phyloP scores from a whole-genome alignment of 768 basidiomycete genomes.

The Strobilomyces dryophilus region DNA sequence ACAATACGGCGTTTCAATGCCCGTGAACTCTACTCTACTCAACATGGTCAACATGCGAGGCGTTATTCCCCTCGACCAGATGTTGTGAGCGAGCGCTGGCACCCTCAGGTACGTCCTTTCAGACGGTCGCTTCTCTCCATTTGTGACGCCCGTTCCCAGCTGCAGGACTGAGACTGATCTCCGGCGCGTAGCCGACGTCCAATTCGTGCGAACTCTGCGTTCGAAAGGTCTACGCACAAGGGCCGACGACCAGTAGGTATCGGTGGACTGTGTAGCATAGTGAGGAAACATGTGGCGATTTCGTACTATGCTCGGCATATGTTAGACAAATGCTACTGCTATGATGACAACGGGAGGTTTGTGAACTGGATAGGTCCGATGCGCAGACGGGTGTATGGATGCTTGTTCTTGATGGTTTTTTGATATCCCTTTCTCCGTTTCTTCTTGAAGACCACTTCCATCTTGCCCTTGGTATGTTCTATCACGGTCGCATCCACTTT shows the following conservation, averaged over 20 bases:
- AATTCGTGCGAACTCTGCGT: neutral
- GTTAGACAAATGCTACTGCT: neutral
- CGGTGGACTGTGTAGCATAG: neutral
- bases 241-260: neutral
- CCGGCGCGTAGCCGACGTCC: neutral
- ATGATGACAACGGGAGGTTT: slow-evolving; percentile 29
- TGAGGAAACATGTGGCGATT: slow-evolving; percentile 1
- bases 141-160: neutral
- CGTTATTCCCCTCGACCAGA: slow-evolving; percentile 51
- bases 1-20: slow-evolving; percentile 53
- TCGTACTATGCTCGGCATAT: neutral
- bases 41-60: slow-evolving; percentile 58
- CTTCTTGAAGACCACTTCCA: slow-evolving; percentile 93
- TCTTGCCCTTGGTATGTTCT: slow-evolving; percentile 92
- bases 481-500: slow-evolving; percentile 86
- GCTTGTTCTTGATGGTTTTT: slow-evolving; percentile 90
- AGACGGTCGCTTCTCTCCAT: neutral
- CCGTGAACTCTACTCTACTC: slow-evolving; percentile 50
- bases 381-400: slow-evolving; percentile 91
- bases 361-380: slow-evolving; percentile 74
- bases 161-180: neutral
- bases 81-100: slow-evolving; percentile 13
- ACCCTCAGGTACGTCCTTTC: slow-evolving; percentile 10
- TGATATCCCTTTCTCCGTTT: slow-evolving; percentile 98
- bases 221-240: too few relatives aligned